Evolutionary conservation across 1,139 yeast genomes (phyloP).

Genomic region (Lizanozyma gosingica): DNA sequence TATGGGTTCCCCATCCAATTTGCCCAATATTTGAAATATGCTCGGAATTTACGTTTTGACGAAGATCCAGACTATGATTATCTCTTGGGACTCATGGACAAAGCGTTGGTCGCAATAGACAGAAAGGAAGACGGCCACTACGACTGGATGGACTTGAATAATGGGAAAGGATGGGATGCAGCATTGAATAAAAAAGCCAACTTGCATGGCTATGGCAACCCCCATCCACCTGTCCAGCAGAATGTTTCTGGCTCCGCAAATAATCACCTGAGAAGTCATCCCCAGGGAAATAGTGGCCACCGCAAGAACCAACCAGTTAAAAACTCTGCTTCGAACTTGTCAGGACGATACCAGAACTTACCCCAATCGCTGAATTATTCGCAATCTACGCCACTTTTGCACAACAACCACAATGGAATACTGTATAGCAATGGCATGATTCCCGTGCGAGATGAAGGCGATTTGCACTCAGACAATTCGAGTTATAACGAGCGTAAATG

Average conservation of each 20-base stretch:
- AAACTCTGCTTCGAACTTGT: no score
- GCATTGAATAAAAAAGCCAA: conserved; percentile 77
- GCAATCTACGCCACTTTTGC: background rate
- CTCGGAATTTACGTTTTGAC: conserved; percentile 78
- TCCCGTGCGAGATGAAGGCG: conserved; percentile 29
- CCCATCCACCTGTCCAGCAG: conserved; percentile 28
- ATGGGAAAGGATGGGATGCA: conserved; percentile 90
- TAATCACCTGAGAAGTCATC: background rate
- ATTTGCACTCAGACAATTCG: conserved; percentile 30
- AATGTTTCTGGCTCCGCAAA: background rate
- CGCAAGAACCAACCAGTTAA: background rate
- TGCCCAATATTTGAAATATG: conserved; percentile 77
- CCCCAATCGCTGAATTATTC: background rate
- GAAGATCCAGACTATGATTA: conserved; percentile 93
- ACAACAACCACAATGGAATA: background rate
- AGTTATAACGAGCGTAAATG: conserved; percentile 18
- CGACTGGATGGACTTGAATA: conserved; percentile 91
- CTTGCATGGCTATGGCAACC: conserved; percentile 81
- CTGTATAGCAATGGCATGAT: conserved; percentile 17
- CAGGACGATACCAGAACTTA: background rate
- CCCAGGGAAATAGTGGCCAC: background rate
- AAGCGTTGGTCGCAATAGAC: conserved; percentile 63
- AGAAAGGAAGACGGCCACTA: conserved; percentile 77
- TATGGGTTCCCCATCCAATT: conserved; percentile 80
- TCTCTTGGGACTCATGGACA: conserved; percentile 65